These are phyloP conservation scores for Bipolaris sorokiniana DNA, from an alignment of 2,329 filamentous ascomycete species.

Conservation along the genomic window DNA sequence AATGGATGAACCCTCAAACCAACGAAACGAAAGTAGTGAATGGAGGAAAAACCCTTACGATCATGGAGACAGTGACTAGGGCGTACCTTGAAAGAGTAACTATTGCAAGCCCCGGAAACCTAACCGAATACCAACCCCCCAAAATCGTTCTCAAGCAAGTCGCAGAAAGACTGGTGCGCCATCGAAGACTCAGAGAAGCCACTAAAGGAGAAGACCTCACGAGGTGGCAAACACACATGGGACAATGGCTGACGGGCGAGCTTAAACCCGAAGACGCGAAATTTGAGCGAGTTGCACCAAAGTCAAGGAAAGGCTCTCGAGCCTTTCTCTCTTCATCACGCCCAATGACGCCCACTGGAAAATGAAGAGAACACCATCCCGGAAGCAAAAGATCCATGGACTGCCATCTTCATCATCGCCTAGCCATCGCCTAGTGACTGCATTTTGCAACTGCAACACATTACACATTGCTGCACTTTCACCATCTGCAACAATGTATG, in stretches of 20 bases:
- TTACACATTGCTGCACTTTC: no score
- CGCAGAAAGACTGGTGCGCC: constrained; percentile 56
- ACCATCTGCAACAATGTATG: neutral
- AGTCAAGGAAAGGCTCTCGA: constrained; percentile 13
- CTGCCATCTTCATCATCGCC: neutral
- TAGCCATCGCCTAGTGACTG: neutral
- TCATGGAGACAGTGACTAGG: constrained; percentile 54
- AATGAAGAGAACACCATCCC: neutral
- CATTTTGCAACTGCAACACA: no score
- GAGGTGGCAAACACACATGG: constrained; percentile 50
- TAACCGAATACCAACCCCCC: constrained; percentile 55
- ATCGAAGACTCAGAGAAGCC: constrained; percentile 52
- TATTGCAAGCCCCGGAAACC: constrained; percentile 41
- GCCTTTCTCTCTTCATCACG: constrained; percentile 9
- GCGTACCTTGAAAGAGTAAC: constrained; percentile 49
- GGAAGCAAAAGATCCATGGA: neutral
- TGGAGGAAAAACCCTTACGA: constrained; percentile 52
- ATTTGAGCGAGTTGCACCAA: constrained; percentile 9
- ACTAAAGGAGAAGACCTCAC: constrained; percentile 40
- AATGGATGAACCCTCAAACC: constrained; percentile 46
- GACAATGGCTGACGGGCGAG: constrained; percentile 47
- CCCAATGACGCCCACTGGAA: constrained; percentile 8
- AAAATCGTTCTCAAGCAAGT: constrained; percentile 54
- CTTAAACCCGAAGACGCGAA: constrained; percentile 37
- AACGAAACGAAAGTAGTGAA: constrained; percentile 41